phyloP scores from a whole-genome alignment of 108 stramenopile species.

The Asterionellopsis glacialis region DNA sequence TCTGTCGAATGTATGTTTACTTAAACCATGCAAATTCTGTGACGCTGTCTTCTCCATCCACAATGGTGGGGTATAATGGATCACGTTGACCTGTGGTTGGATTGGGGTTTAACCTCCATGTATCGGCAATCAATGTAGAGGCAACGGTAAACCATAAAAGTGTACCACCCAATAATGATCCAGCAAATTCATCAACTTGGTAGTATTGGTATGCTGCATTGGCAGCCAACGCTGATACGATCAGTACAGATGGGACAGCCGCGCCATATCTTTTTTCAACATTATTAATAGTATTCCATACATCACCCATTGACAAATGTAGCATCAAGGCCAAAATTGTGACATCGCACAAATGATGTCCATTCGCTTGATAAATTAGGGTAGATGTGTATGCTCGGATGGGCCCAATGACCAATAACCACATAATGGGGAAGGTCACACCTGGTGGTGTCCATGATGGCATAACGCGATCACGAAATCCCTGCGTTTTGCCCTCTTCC shows the following conservation, averaged over 20 bases:
- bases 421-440: constrained; percentile 90
- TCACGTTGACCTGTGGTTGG: constrained; percentile 25
- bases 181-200: constrained; percentile 55
- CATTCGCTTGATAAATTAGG: constrained; percentile 44
- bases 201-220: constrained; percentile 66
- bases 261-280: constrained; percentile 83
- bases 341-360: constrained; percentile 20
- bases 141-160: constrained; percentile 72
- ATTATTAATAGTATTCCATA: constrained; percentile 96
- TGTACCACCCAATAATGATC: constrained; percentile 63
- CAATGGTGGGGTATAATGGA: constrained; percentile 52
- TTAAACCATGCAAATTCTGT: constrained; percentile 62
- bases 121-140: constrained; percentile 58
- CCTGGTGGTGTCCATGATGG: constrained; percentile 89
- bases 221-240: constrained; percentile 52
- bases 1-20: no score
- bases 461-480: constrained; percentile 61
- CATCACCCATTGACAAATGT: constrained; percentile 88
- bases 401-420: constrained; percentile 84
- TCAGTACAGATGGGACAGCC: constrained; percentile 53
- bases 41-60: constrained; percentile 14
- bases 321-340: constrained; percentile 67
- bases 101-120: constrained; percentile 77
- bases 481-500: constrained; percentile 17
- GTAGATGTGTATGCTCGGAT: constrained; percentile 73